phyloP scores from a whole-genome alignment of 108 stramenopile species.

The Cylindrotheca fusiformis region DNA sequence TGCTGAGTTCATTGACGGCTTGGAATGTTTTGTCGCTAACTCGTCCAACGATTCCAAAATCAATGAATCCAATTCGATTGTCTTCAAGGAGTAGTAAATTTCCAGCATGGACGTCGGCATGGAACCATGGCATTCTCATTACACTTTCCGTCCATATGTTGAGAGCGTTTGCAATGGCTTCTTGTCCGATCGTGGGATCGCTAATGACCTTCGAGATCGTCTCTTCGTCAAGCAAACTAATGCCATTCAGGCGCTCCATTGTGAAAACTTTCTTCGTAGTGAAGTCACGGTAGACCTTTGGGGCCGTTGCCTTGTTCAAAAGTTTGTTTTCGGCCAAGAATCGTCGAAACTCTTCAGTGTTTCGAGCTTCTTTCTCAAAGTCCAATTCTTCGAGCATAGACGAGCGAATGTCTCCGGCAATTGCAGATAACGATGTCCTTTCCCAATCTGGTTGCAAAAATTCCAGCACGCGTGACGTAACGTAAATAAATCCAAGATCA shows the following conservation, averaged over 20 bases:
- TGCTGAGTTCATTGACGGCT: constrained; percentile 83
- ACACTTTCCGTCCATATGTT: constrained; percentile 93
- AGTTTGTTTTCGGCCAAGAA: constrained; percentile 74
- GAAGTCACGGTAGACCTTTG: constrained; percentile 56
- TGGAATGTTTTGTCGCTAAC: constrained; percentile 82
- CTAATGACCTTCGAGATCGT: constrained; percentile 57
- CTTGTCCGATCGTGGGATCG: constrained; percentile 67
- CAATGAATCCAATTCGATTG: constrained; percentile 95
- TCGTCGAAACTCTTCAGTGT: constrained; percentile 85
- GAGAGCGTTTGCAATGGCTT: constrained; percentile 87
- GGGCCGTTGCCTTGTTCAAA: constrained; percentile 68
- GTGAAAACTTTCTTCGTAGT: constrained; percentile 87
- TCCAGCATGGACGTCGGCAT: constrained; percentile 97
- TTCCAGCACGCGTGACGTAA: constrained; percentile 85
- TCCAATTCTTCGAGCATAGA: constrained; percentile 95
- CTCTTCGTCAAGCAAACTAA: constrained; percentile 87
- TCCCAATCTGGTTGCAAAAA: constrained; percentile 91
- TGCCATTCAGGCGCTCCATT: constrained; percentile 89
- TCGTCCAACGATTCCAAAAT: constrained; percentile 97
- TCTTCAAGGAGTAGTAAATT: constrained; percentile 63
- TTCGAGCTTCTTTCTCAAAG: constrained; percentile 87
- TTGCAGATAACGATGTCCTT: constrained; percentile 75
- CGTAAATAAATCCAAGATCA: constrained; percentile 91
- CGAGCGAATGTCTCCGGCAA: constrained; percentile 83
- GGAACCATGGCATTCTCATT: constrained; percentile 90